Base-by-base conservation (phyloP, 2,329 filamentous ascomycete genomes). In the Colletotrichum neosansevieriae region DNA sequence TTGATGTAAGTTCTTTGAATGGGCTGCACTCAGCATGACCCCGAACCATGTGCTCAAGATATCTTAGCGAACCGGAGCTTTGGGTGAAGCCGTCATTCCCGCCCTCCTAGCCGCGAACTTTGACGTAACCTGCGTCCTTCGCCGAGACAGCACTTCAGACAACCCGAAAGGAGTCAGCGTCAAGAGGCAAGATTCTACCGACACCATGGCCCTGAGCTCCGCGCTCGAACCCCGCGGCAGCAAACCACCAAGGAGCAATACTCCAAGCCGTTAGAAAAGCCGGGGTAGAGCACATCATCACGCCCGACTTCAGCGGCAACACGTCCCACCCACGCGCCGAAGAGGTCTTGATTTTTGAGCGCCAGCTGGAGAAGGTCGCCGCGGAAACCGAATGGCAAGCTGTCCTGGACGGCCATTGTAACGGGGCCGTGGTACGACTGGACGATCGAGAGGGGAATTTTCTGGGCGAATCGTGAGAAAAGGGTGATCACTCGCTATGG, bases 101-200 rank as follows among this genome's bases (percentile, higher is more conserved):
- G 21, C 62, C 9, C 56, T 66, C 4, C 12, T 65, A 7, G 6
- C 32, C 12, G 50, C 62, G 4, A 4, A 32, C 3, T 61, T 69
- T 10, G 21, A 42, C 10, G 56, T 66, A 2, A 58, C 62, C 3
- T 38, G 50, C 32, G 38, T 66, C 15, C 50, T 45, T 5, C 56
- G 62, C 2, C 19, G 49, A 1, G 24, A 6, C 2, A 57, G 40
- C 9, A 29, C 19, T 2, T 32, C 36, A 0, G 10, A 29, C 0
- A 15, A 15, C 5, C 82, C 82, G 3, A 69, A 73, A 0, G 81
- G 76, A 15, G 75, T 84, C 53, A 71, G 72, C 1, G 72, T 80
- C 29, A 78, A 76, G 10, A 74, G 70, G 17, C 74, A 85, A 64
- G 76, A 88, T 75, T 89, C 88, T 74, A 72, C 80, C 12, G 77